These are phyloP conservation scores for Theileria luwenshuni DNA, from an alignment of 169 alveolate genomes.

Conservation along the genomic window DNA sequence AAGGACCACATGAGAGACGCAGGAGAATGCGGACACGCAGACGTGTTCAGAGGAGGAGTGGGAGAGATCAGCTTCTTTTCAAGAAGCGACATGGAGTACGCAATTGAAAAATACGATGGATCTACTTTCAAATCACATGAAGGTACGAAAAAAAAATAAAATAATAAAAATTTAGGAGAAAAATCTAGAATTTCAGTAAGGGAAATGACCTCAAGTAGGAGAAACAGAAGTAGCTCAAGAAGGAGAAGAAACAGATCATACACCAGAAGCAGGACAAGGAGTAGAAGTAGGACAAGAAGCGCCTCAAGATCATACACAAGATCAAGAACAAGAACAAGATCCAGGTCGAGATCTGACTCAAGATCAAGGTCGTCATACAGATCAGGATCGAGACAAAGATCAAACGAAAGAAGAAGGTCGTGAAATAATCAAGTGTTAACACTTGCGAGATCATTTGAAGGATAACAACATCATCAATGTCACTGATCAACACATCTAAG, in stretches of 20 bases:
- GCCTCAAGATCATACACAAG: slow-evolving; percentile 2
- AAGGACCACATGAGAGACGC: slow-evolving; percentile 88
- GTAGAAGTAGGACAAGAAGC: not conserved
- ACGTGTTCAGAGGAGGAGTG: slow-evolving; percentile 84
- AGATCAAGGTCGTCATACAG: slow-evolving; percentile 48
- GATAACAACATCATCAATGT: too few relatives aligned
- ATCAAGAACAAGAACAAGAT: slow-evolving; percentile 25
- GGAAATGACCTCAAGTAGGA: slow-evolving; percentile 65
- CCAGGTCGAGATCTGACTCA: slow-evolving; percentile 48
- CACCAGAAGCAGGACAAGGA: not conserved
- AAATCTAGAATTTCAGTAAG: slow-evolving; percentile 79
- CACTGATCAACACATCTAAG: too few relatives aligned
- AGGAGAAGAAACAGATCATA: slow-evolving; percentile 57
- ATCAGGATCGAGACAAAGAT: slow-evolving; percentile 45
- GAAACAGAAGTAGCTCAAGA: slow-evolving; percentile 22
- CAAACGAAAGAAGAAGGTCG: slow-evolving; percentile 58
- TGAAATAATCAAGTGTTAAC: not conserved
- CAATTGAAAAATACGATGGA: slow-evolving; percentile 83
- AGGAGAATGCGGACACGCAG: slow-evolving; percentile 89
- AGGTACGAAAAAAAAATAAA: slow-evolving; percentile 25
- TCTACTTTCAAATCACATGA: slow-evolving; percentile 84
- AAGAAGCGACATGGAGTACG: slow-evolving; percentile 83
- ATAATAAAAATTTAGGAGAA: slow-evolving; percentile 63
- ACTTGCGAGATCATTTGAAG: too few relatives aligned
- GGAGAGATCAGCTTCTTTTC: slow-evolving; percentile 87